Conservation (phyloP, 164 flowering plant genomes). For the Dillenia suffruticosa region DNA sequence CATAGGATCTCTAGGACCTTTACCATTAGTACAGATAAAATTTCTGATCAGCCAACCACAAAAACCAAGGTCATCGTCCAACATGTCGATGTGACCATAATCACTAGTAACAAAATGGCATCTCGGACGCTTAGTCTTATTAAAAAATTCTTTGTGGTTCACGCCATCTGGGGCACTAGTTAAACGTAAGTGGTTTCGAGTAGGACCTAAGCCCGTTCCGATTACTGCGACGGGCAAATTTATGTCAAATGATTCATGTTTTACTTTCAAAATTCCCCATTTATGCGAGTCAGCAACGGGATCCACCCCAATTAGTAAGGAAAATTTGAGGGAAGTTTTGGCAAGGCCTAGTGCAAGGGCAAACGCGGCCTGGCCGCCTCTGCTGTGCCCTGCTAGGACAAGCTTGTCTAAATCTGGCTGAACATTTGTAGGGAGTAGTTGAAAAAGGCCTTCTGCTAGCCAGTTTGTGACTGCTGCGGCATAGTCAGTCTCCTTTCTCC, state of each 20-base stretch:
- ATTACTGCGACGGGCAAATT: conserved; percentile 38
- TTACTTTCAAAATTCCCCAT: background rate
- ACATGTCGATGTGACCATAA: conserved; percentile 49
- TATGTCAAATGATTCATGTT: conserved; percentile 30
- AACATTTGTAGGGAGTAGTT: conserved; percentile 23
- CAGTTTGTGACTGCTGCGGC: conserved; percentile 36
- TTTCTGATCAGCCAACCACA: background rate
- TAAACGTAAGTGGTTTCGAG: background rate
- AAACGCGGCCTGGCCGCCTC: conserved; percentile 56
- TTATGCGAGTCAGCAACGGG: conserved; percentile 35
- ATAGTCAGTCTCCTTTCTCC: conserved; percentile 16
- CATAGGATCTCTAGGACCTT: conserved; percentile 25
- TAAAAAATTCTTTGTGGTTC: conserved; percentile 35
- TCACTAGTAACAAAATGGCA: conserved; percentile 28
- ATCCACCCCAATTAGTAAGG: conserved; percentile 44
- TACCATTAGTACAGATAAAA: conserved; percentile 26
- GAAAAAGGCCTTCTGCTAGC: conserved; percentile 29
- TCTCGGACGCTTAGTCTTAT: conserved; percentile 18
- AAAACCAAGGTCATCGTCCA: conserved; percentile 24
- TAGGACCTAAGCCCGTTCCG: conserved; percentile 39
- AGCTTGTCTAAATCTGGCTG: conserved; percentile 22
- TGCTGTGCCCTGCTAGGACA: conserved; percentile 46
- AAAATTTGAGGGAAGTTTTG: conserved; percentile 13
- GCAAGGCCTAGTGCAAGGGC: conserved; percentile 29
- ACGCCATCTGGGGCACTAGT: conserved; percentile 39